These are phyloP conservation scores for Puya raimondii DNA, from an alignment of 176 grass and related monocot genomes.

Conservation along the genomic window DNA sequence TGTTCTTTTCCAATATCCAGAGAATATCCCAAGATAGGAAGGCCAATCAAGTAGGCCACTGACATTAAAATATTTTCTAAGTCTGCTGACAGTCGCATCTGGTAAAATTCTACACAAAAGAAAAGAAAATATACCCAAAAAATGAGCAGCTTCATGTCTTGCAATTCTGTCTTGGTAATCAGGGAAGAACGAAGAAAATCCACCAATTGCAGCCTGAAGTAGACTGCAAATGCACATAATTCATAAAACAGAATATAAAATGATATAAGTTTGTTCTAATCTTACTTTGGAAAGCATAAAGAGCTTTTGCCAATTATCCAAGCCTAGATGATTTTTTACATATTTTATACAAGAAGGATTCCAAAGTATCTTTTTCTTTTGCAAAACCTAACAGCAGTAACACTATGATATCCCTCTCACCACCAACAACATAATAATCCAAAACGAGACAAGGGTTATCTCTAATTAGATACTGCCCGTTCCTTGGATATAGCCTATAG, in stretches of 20 bases:
- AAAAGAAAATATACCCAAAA: slow-evolving; percentile 34
- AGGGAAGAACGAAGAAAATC: slow-evolving; percentile 77
- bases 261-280: neutral
- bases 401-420: neutral
- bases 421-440: too few relatives aligned
- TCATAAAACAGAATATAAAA: neutral
- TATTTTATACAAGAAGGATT: too few relatives aligned
- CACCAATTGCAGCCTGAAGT: slow-evolving; percentile 74
- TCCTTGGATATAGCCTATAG: too few relatives aligned
- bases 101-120: neutral
- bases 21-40: slow-evolving; percentile 90
- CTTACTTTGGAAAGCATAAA: neutral
- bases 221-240: slow-evolving; percentile 33
- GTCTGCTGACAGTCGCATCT: slow-evolving; percentile 3
- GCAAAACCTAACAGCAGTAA: too few relatives aligned
- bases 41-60: slow-evolving; percentile 85
- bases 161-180: slow-evolving; percentile 95
- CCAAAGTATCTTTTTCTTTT: too few relatives aligned
- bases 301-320: neutral
- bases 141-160: slow-evolving; percentile 91
- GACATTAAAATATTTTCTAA: slow-evolving; percentile 11
- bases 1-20: slow-evolving; percentile 94
- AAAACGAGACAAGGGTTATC: too few relatives aligned
- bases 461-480: too few relatives aligned
- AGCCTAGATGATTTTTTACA: too few relatives aligned